Conservation (phyloP, 2,329 filamentous ascomycete species). For the Penicillium psychrosexuale region DNA sequence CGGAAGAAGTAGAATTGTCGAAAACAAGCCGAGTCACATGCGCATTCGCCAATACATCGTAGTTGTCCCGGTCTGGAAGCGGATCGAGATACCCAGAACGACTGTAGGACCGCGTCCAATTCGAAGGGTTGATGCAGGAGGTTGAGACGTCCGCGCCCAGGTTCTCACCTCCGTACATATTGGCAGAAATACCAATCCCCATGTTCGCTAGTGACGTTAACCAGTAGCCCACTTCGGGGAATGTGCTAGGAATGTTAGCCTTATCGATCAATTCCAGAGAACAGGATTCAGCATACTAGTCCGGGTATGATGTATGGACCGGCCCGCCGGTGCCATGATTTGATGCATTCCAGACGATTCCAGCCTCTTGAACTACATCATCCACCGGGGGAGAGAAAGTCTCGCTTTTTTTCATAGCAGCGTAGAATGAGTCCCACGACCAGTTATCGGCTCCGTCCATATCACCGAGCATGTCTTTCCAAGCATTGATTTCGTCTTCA, state of each 20-base stretch:
- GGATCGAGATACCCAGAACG: constrained; percentile 36
- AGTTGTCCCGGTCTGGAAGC: constrained; percentile 31
- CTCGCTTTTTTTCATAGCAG: constrained; percentile 35
- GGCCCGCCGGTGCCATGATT: constrained; percentile 24
- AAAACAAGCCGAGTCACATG: constrained; percentile 34
- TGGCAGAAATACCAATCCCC: constrained; percentile 26
- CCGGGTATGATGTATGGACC: constrained; percentile 28
- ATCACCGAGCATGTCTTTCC: constrained; percentile 31
- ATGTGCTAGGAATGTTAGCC: constrained; percentile 26
- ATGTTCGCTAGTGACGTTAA: constrained; percentile 19
- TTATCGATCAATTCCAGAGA: not conserved
- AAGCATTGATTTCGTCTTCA: constrained; percentile 34
- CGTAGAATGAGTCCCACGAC: constrained; percentile 35
- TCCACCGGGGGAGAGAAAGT: constrained; percentile 23
- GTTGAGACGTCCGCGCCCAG: constrained; percentile 36
- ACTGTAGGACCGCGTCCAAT: constrained; percentile 39
- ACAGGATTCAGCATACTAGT: constrained; percentile 19
- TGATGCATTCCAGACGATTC: constrained; percentile 25
- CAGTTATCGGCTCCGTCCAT: constrained; percentile 38
- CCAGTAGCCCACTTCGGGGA: constrained; percentile 29
- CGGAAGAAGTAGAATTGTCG: constrained; percentile 22
- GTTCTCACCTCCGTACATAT: constrained; percentile 33
- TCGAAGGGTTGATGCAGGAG: constrained; percentile 34
- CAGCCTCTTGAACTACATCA: constrained; percentile 19
- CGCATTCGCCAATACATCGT: constrained; percentile 33